Conservation (phyloP, 2,329 filamentous ascomycete species). For the Penicillium fuscoglaucum region DNA sequence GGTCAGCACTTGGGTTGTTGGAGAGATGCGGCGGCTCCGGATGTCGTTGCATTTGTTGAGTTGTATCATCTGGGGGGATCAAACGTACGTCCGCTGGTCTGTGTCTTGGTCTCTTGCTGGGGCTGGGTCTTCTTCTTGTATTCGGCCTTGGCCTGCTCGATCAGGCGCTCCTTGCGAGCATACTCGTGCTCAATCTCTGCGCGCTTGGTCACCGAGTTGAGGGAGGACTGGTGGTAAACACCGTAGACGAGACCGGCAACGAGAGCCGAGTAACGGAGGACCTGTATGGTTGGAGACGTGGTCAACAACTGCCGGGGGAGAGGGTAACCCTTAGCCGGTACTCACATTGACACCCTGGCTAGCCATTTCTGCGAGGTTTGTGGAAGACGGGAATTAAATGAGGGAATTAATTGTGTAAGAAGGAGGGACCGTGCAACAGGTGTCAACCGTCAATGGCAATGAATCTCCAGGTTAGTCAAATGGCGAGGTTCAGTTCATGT, state of each 20-base stretch:
- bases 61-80: background rate
- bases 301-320: slow-evolving; percentile 24
- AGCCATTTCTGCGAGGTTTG: slow-evolving; percentile 57
- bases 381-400: slow-evolving; percentile 42
- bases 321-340: slow-evolving; percentile 22
- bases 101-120: slow-evolving; percentile 44
- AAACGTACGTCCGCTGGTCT: slow-evolving; percentile 39
- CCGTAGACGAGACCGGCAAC: slow-evolving; percentile 92
- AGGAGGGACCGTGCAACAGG: slow-evolving; percentile 34
- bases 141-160: slow-evolving; percentile 88
- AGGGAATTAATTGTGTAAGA: slow-evolving; percentile 27
- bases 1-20: slow-evolving; percentile 13
- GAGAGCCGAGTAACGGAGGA: slow-evolving; percentile 95
- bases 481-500: slow-evolving; percentile 40
- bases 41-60: background rate
- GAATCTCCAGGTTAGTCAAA: slow-evolving; percentile 32
- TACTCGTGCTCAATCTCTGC: slow-evolving; percentile 77
- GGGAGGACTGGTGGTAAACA: slow-evolving; percentile 84
- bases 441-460: slow-evolving; percentile 43
- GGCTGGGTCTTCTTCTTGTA: slow-evolving; percentile 74
- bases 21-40: slow-evolving; percentile 11
- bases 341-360: slow-evolving; percentile 67
- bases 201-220: slow-evolving; percentile 69
- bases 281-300: slow-evolving; percentile 55
- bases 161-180: slow-evolving; percentile 85